Conservation (phyloP, 116 monocot species). For the Iris pallida region DNA sequence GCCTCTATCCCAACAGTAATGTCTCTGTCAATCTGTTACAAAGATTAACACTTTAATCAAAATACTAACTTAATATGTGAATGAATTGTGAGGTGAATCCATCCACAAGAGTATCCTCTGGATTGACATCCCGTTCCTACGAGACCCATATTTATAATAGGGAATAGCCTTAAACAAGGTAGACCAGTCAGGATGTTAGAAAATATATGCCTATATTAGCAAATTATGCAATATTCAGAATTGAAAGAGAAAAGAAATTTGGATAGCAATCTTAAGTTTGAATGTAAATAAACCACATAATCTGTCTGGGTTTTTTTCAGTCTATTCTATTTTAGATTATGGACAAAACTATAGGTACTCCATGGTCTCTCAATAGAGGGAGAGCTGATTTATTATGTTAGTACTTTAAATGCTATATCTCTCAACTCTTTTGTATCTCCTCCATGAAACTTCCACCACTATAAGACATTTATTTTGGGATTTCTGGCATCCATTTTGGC, state of each 20-base stretch:
- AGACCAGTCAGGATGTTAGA: not conserved
- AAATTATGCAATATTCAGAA: not conserved
- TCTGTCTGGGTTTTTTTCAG: slow-evolving; percentile 20
- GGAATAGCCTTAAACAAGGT: slow-evolving; percentile 21
- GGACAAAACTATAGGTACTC: slow-evolving; percentile 27
- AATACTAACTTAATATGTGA: too few relatives aligned
- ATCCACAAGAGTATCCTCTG: slow-evolving; percentile 23
- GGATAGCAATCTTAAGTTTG: slow-evolving; percentile 42
- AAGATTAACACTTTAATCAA: too few relatives aligned
- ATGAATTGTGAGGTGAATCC: slow-evolving; percentile 25
- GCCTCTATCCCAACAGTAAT: too few relatives aligned
- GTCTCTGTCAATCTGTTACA: too few relatives aligned
- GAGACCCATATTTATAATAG: slow-evolving; percentile 23
- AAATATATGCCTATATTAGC: not conserved
- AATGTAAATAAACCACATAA: slow-evolving; percentile 27
- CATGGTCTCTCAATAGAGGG: slow-evolving; percentile 32
- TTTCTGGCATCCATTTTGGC: slow-evolving; percentile 44
- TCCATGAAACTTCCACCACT: slow-evolving; percentile 54
- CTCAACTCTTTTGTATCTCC: slow-evolving; percentile 48
- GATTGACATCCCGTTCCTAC: slow-evolving; percentile 35
- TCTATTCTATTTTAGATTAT: slow-evolving; percentile 19
- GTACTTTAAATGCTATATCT: slow-evolving; percentile 40
- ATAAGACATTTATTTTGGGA: slow-evolving; percentile 39
- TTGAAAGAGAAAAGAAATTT: slow-evolving; percentile 12
- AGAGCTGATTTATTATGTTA: slow-evolving; percentile 31